Conservation (phyloP, 495 filamentous ascomycete genomes). For the Aspergillus haitiensis region DNA sequence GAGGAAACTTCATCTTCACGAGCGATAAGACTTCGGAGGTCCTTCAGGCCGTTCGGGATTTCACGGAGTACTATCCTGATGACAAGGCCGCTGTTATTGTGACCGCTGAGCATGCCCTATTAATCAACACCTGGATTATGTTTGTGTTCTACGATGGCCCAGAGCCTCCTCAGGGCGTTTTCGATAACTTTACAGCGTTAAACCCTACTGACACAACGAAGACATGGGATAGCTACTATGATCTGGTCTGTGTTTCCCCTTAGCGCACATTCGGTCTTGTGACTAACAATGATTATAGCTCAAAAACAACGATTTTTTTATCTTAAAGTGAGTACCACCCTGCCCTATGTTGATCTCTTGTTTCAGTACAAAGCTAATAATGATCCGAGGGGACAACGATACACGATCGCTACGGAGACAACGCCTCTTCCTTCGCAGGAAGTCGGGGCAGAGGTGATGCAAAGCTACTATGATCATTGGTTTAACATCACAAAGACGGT, state of each 20-base stretch:
- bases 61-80: constrained; percentile 51
- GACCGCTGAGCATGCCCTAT: constrained; percentile 51
- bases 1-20: constrained; percentile 53
- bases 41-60: constrained; percentile 52
- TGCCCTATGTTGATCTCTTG: background rate
- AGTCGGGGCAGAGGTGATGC: constrained; percentile 43
- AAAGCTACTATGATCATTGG: constrained; percentile 54
- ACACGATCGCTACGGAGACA: constrained; percentile 59
- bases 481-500: constrained; percentile 44
- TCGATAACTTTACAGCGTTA: constrained; percentile 56
- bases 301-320: constrained; percentile 40
- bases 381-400: constrained; percentile 43
- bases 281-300: constrained; percentile 22
- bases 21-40: constrained; percentile 42
- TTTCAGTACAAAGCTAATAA: constrained; percentile 11
- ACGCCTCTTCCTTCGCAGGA: constrained; percentile 50
- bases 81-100: constrained; percentile 55
- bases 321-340: constrained; percentile 32
- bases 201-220: constrained; percentile 47
- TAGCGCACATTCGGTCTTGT: background rate
- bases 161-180: constrained; percentile 53
- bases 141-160: constrained; percentile 66
- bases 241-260: constrained; percentile 39
- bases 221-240: constrained; percentile 54
- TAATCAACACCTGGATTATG: constrained; percentile 57